phyloP scores from a whole-genome alignment of 306 rosid species.

The Abrus pulchellus region DNA sequence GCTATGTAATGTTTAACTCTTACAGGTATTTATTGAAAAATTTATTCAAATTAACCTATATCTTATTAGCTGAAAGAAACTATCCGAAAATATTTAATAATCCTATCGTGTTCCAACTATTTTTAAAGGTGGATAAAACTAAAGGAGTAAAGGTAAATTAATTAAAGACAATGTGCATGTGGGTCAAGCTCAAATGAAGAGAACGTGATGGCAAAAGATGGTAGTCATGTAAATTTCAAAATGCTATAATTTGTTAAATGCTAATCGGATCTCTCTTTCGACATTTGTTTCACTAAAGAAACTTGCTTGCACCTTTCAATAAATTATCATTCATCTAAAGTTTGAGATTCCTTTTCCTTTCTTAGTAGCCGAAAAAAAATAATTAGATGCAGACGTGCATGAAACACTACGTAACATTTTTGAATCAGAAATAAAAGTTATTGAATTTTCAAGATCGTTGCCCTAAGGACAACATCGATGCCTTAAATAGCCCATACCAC shows the following conservation, averaged over 20 bases:
- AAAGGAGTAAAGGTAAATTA: slow-evolving; percentile 16
- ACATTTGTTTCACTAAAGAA: slow-evolving; percentile 2
- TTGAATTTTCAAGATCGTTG: not conserved
- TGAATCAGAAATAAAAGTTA: not conserved
- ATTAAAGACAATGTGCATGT: slow-evolving; percentile 31
- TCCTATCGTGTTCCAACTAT: not conserved
- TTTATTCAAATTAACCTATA: no score
- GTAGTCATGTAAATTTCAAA: slow-evolving; percentile 2
- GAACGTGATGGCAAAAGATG: slow-evolving; percentile 36
- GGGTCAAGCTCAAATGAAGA: slow-evolving; percentile 12
- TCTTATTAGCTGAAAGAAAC: not conserved
- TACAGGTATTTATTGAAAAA: no score
- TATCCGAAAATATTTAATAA: not conserved
- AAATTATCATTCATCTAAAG: slow-evolving; percentile 7
- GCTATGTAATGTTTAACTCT: no score
- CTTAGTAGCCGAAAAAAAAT: slow-evolving; percentile 5
- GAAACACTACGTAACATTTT: slow-evolving; percentile 4
- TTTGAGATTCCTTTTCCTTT: slow-evolving; percentile 29
- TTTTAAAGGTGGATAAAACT: slow-evolving; percentile 24
- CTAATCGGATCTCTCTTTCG: slow-evolving; percentile 3
- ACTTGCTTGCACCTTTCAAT: not conserved
- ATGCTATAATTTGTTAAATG: not conserved
- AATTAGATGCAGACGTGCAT: not conserved
- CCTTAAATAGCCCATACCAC: slow-evolving; percentile 9
- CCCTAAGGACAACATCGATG: not conserved